Percentiles rank a stretch among this genome's conserved stretches.
These are phyloP conservation scores for Nemania abortiva DNA, from an alignment of 2,329 filamentous ascomycete genomes.

Conservation along the genomic window DNA sequence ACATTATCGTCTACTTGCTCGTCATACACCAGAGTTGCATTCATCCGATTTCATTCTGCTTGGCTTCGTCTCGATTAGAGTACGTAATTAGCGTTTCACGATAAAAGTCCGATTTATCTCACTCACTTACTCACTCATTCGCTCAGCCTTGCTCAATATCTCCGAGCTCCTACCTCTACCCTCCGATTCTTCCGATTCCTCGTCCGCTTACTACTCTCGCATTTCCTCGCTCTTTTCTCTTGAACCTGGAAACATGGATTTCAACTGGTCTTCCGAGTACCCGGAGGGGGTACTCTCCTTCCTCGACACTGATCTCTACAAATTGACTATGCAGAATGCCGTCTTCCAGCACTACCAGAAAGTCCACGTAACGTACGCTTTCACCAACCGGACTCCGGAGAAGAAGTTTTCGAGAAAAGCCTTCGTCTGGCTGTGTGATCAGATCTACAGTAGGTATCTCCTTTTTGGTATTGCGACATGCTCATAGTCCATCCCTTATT, in stretches of 20 bases:
- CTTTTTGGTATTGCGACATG: conserved; percentile 33
- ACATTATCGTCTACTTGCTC: background rate
- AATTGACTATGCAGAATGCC: conserved; percentile 98
- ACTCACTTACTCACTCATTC: too few species aligned
- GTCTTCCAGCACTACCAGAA: conserved; percentile 92
- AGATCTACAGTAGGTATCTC: conserved; percentile 76
- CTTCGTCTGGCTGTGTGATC: conserved; percentile 85
- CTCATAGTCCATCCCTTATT: conserved; percentile 16
- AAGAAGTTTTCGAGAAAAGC: conserved; percentile 89
- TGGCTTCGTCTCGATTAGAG: background rate
- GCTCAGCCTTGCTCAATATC: background rate
- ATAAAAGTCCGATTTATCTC: background rate
- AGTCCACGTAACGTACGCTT: conserved; percentile 86
- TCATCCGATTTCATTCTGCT: background rate
- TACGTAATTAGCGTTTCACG: background rate
- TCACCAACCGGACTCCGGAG: conserved; percentile 94
- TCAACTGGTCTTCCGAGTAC: conserved; percentile 74
- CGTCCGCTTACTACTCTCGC: background rate
- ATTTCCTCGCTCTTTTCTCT: background rate
- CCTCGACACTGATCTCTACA: conserved; percentile 89
- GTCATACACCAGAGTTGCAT: too few species aligned
- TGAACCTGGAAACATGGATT: conserved; percentile 63
- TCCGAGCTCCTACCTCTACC: background rate
- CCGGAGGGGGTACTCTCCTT: conserved; percentile 85
- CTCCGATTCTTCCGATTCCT: background rate